Base-by-base conservation (phyloP, 305 asterid species). In the Euphrasia arctica region DNA sequence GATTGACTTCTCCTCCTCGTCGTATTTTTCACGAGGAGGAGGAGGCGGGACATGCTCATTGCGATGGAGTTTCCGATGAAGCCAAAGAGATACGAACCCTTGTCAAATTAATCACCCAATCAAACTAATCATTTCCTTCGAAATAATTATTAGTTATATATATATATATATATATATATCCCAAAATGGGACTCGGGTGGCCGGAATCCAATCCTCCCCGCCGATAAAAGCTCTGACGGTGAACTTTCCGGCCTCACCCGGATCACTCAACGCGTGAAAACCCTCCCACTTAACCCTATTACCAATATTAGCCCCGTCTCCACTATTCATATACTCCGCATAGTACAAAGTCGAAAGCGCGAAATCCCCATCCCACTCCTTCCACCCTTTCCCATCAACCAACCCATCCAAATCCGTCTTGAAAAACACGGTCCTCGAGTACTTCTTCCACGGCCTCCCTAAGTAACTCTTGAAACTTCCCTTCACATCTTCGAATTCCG, bases 251-350 rank as follows among this genome's bases (percentile, higher is more conserved):
- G 83, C 91, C 57, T 85, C 90, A 3, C 8, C 1, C 1, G 65
- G 25, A 60, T 74, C 65, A 2, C 12, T 67, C 55, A 89, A 1
- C 63, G 78, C 81, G 68, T 90, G 97, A 61, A 79, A 87, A 55
- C 95, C 87, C 34, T 83, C 79, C 97, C 95, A 90, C 18, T 70
- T 76, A 32, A 90, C 95, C 67, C 95, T 73, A 12, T 69, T 71
- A 1, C 8, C 49, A 0, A 80, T 82, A 0, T 80, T 58, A 55
- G 95, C 94, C 27, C 94, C 97, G 0, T 4, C 4, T 0, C 97
- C 91, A 0, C 75, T 75, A 48, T 90, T 87, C 91, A 79, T 73
- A 15, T 74, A 85, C 80, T 90, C 95, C 0, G 78, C 95, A 70
- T 82, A 89, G 67, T 82, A 83, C 36, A 87, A 29, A 4, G 97